Conservation (phyloP, 306 rosid genomes). For the Rosa persica region DNA sequence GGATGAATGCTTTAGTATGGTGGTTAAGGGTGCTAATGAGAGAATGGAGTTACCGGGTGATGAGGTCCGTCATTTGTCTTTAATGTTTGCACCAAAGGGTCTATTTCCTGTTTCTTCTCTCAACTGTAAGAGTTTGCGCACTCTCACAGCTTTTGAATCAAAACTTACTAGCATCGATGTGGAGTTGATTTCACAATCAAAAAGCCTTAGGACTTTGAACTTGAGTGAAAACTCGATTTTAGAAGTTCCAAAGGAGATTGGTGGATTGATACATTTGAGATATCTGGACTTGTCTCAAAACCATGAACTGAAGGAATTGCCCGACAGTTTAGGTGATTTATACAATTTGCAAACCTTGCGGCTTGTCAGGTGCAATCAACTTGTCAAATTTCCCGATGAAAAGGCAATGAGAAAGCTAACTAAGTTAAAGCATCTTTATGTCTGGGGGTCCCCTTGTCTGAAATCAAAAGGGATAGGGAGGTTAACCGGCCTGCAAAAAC, state of each 20-base stretch:
- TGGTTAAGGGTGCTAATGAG: neutral
- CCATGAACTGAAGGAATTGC: fast-evolving
- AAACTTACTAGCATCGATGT: neutral
- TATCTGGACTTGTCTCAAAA: neutral
- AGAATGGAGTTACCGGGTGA: neutral
- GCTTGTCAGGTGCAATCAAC: fast-evolving
- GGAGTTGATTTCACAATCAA: neutral
- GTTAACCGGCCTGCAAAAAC: neutral
- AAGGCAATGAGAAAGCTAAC: neutral
- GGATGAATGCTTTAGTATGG: neutral
- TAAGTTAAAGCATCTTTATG: neutral
- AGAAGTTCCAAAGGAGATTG: neutral
- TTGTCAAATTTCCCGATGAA: neutral
- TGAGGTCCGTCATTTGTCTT: neutral
- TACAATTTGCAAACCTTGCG: neutral
- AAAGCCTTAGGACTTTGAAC: neutral
- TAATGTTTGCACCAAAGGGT: neutral
- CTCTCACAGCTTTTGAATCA: neutral
- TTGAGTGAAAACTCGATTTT: fast-evolving
- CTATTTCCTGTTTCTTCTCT: neutral
- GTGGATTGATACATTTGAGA: neutral
- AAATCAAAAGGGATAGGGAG: neutral
- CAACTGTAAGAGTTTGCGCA: neutral
- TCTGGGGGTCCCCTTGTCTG: fast-evolving
- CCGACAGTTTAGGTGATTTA: neutral